Evolutionary conservation across 495 filamentous ascomycete species (phyloP).

Genomic region (Chlorociboria aeruginascens): DNA sequence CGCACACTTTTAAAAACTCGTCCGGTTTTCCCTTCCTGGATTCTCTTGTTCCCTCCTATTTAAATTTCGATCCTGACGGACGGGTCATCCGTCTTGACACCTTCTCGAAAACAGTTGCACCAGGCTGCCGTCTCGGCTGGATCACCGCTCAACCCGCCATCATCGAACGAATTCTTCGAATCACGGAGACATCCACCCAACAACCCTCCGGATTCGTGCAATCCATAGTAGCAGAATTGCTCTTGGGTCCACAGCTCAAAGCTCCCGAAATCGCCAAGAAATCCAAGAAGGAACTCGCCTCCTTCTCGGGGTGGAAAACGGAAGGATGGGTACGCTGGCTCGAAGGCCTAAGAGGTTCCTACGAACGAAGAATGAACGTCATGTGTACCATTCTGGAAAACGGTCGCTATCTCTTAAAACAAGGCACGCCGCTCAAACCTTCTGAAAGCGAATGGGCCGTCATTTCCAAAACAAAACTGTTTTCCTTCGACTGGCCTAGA

Average conservation of each 20-base stretch:
- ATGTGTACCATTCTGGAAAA: constrained; percentile 64
- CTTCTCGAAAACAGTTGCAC: constrained; percentile 74
- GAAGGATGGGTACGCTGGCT: constrained; percentile 87
- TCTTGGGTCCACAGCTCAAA: constrained; percentile 53
- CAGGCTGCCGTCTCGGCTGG: constrained; percentile 74
- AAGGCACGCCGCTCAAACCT: constrained; percentile 25
- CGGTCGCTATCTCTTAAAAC: constrained; percentile 45
- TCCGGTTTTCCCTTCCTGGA: constrained; percentile 72
- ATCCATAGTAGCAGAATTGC: constrained; percentile 59
- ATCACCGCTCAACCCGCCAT: constrained; percentile 68
- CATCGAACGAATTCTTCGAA: constrained; percentile 58
- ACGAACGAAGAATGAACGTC: constrained; percentile 67
- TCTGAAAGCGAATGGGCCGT: constrained; percentile 48
- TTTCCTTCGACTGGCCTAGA: constrained; percentile 64
- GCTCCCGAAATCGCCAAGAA: constrained; percentile 21
- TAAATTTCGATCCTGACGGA: constrained; percentile 65
- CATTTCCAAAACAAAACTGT: constrained; percentile 57
- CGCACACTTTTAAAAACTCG: constrained; percentile 35
- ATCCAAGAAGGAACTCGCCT: constrained; percentile 15
- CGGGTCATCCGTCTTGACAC: constrained; percentile 78
- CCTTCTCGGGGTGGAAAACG: constrained; percentile 56
- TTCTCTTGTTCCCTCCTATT: constrained; percentile 66
- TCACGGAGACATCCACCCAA: constrained; percentile 64
- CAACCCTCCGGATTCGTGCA: constrained; percentile 87
- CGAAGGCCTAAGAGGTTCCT: constrained; percentile 63